Conservation (phyloP, 1,284 basidiomycete species). For the Kalmanozyma brasiliensis region DNA sequence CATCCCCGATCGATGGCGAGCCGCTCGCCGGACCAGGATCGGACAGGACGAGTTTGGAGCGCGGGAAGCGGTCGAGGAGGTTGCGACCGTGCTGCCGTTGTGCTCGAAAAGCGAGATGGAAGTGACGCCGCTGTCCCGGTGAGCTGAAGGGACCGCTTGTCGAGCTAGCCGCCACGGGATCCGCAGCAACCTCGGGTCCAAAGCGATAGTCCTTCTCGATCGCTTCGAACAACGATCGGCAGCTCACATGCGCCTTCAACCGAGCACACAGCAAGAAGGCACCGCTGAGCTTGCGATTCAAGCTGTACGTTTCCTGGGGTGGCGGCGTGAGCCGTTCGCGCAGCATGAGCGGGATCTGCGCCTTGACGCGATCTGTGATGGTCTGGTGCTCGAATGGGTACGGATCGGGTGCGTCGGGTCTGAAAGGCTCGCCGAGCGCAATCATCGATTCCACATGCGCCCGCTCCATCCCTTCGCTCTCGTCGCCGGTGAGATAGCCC, state of each 20-base stretch:
- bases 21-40: slow-evolving; percentile 1
- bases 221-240: slow-evolving; percentile 72
- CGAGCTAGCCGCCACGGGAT: not conserved
- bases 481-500: slow-evolving; percentile 89
- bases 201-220: slow-evolving; percentile 25
- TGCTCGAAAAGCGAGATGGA: slow-evolving; percentile 25
- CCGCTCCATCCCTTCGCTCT: slow-evolving; percentile 87
- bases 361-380: slow-evolving; percentile 80
- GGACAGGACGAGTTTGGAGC: slow-evolving; percentile 30
- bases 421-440: slow-evolving; percentile 81
- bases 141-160: slow-evolving; percentile 13
- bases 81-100: slow-evolving; percentile 35
- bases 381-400: slow-evolving; percentile 75
- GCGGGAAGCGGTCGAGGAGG: slow-evolving; percentile 33
- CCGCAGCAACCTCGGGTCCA: slow-evolving; percentile 12
- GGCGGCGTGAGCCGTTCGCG: slow-evolving; percentile 88
- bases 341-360: slow-evolving; percentile 90
- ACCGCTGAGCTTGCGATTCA: slow-evolving; percentile 94
- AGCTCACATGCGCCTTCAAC: slow-evolving; percentile 80
- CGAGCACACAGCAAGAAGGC: slow-evolving; percentile 90
- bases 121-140: slow-evolving; percentile 29
- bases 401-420: slow-evolving; percentile 74
- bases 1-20: slow-evolving; percentile 15
- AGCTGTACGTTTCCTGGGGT: slow-evolving; percentile 90
- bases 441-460: slow-evolving; percentile 87